Evolutionary conservation across 805 yeast genomes (phyloP).

Genomic region (Starmerella sp.): DNA sequence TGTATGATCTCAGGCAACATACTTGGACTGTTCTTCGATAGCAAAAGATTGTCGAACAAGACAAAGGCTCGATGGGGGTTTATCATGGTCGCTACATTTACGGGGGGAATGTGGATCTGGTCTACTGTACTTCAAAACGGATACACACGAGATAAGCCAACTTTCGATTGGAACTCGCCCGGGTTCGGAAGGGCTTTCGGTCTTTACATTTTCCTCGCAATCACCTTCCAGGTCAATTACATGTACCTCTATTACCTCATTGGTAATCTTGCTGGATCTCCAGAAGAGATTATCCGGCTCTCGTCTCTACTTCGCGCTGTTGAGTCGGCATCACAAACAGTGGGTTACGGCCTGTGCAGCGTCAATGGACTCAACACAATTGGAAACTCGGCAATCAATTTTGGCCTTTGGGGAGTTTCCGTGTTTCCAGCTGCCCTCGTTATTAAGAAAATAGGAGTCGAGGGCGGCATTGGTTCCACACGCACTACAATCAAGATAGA

Average conservation of each 20-base stretch:
- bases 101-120: conserved; percentile 29
- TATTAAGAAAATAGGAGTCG: conserved; percentile 2
- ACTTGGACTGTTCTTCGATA: conserved; percentile 35
- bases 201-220: conserved; percentile 29
- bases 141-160: conserved; percentile 19
- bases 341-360: conserved; percentile 14
- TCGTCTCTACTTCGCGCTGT: conserved; percentile 12
- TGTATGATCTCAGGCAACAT: conserved; percentile 39
- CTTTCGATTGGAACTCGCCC: conserved; percentile 33
- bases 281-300: conserved; percentile 11
- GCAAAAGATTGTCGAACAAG: conserved; percentile 32
- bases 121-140: conserved; percentile 19
- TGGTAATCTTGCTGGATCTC: conserved; percentile 11
- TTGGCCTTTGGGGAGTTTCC: conserved; percentile 14
- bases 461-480: conserved; percentile 1
- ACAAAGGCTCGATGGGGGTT: conserved; percentile 39
- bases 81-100: conserved; percentile 34
- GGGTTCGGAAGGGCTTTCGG: conserved; percentile 41
- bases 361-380: conserved; percentile 11
- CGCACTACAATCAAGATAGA: neutral
- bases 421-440: neutral
- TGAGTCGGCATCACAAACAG: conserved; percentile 15
- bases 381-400: conserved; percentile 16
- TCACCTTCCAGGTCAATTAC: conserved; percentile 13
- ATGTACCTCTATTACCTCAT: conserved; percentile 11